Evolutionary conservation across 192 early-diverging fungal genomes (phyloP), one percentile per base, ranked within the genome.

Genomic region (Dissophora globulifera): DNA sequence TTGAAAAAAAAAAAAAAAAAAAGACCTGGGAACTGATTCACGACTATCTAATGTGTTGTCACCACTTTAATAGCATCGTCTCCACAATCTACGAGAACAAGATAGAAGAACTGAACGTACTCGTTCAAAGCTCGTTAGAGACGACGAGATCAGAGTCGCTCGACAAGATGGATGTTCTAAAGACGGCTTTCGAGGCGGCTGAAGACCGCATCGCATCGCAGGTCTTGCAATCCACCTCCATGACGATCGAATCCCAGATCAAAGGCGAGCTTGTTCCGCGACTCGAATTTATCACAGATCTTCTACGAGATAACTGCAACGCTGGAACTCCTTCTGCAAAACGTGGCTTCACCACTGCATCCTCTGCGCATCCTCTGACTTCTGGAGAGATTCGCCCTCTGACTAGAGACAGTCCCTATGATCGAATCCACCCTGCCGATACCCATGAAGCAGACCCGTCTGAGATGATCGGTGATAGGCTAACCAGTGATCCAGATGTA

Each of bases 101-200:
- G 55, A 20, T 67, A 11, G 33, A 43, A 17, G 55, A 12, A 17
- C 53, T 67, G 33, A 50, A 43, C 11, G 22, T 40, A 8, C 23
- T 67, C 2, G 55, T 58, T 27, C 54, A 67, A 50, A 35, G 50
- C 9, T 58, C 65, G 3, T 15, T 67, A 0, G 55, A 67, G n/a
- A 27, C 16, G 2, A 42, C 65, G 13, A 40, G 20, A 26, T 12
- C 10, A 33, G 55, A 40, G 20, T 67, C 65, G 6, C 38, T 67
- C 17, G 55, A 58, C 33, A 67, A 47, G 12, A 16, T 67, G 20
- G 65, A 58, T 2, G 47, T 23, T 30, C n/a, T 67, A 1, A 56
- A 26, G 12, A 20, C 46, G 9, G 3, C 55, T 10, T 4, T 67
- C 3, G 35, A 42, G 3, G 31, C 19, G 17, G 38, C 32, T 4